phyloP scores from a whole-genome alignment of 768 basidiomycete species.

The Rhizopogon rudus region DNA sequence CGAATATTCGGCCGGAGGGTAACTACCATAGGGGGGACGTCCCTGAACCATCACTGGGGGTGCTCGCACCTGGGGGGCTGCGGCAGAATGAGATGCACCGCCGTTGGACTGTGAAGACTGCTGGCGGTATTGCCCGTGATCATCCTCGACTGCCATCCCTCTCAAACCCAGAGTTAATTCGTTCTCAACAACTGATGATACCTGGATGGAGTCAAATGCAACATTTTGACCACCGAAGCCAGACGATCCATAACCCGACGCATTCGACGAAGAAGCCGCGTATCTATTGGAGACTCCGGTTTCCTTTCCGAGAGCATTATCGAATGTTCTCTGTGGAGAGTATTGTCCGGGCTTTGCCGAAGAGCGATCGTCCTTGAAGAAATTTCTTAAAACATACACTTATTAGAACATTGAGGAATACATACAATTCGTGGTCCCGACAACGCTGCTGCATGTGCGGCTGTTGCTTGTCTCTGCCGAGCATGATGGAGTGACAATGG shows the following conservation, averaged over 20 bases:
- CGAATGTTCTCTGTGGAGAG: constrained; percentile 48
- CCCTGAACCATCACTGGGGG: constrained; percentile 39
- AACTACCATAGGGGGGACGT: constrained; percentile 43
- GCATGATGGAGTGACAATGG: constrained; percentile 40
- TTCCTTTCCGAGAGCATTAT: constrained; percentile 40
- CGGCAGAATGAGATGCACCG: constrained; percentile 22
- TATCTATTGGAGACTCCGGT: constrained; percentile 34
- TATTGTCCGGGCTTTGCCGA: constrained; percentile 43
- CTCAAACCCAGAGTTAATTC: constrained; percentile 55
- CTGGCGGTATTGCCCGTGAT: constrained; percentile 39
- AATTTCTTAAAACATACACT: constrained; percentile 16
- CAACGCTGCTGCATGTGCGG: constrained; percentile 32
- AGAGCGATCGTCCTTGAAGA: constrained; percentile 42
- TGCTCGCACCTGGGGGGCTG: constrained; percentile 35
- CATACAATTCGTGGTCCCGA: constrained; percentile 37
- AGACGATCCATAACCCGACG: constrained; percentile 25
- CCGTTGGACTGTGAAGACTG: constrained; percentile 25
- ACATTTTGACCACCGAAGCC: constrained; percentile 26
- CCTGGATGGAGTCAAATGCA: constrained; percentile 33
- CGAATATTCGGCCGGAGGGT: constrained; percentile 53
- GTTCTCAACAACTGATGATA: constrained; percentile 40
- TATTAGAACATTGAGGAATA: constrained; percentile 5
- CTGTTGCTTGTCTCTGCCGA: constrained; percentile 41
- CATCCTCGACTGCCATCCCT: constrained; percentile 58
- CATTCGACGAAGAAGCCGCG: constrained; percentile 42